Base-by-base conservation (phyloP, 805 yeast genomes). In the Suhomyces emberorum region DNA sequence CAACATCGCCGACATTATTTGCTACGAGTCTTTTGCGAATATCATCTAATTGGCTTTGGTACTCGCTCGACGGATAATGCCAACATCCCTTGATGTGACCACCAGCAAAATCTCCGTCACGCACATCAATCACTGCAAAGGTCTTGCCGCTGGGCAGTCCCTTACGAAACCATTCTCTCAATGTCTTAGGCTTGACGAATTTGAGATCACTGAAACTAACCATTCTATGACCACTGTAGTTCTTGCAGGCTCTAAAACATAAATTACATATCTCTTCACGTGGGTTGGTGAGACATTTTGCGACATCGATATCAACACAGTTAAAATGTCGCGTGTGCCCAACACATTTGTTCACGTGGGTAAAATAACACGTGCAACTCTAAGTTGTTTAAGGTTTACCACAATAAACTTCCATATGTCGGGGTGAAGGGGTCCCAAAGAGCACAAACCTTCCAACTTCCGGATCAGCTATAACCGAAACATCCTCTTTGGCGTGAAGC, bases 101-200 rank as follows among this genome's bases (percentile, higher is more conserved):
- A 2, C 97, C 97, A 27, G 82, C 57, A 52, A 72, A 75, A 58
- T 91, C 97, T 6, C 75, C 70, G 37, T 89, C 97, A 35, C 98
- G 71, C 2, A 91, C 96, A 50, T 89, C 98, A 2, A 91, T 72
- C 3, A 89, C 74, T 0, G 72, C 64, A 42, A 78, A 74, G 7
- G 52, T 54, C 3, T 72, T 68, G 6, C 55, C 52, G 1, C 68
- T 63, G 5, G 70, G 60, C 1, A 69, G 52, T 6, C 56, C 53
- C 4, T 70, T 68, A 2, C 45, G 37, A 21, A 77, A 53, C 83
- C 83, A 77, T 7, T 58, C 37, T 24, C 69, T 56, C 20, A 79
- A 61, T 0, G 70, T 57, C 3, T 28, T 15, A 1, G 80, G 70
- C 15, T 69, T 72, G 7, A 79, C 37, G 48, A 70, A 73, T 37